Evolutionary conservation across 345 rosid genomes (phyloP).

Genomic region (Orychophragmus violaceus): DNA sequence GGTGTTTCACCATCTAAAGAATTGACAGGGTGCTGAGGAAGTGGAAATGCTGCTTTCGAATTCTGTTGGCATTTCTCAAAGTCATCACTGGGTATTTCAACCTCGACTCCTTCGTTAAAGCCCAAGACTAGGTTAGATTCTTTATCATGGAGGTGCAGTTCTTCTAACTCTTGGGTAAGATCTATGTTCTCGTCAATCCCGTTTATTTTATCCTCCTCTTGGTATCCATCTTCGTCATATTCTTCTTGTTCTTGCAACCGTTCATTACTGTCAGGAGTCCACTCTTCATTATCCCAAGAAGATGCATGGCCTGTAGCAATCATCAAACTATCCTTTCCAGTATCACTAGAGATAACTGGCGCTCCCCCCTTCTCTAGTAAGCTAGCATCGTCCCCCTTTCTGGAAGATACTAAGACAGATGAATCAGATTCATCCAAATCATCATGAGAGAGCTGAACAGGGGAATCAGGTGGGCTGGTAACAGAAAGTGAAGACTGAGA

Average conservation of each 20-base stretch:
- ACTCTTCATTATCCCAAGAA: conserved; percentile 78
- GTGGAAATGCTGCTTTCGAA: conserved; percentile 38
- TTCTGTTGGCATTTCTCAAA: conserved; percentile 54
- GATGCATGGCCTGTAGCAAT: conserved; percentile 48
- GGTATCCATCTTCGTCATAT: conserved; percentile 87
- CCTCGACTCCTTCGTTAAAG: conserved; percentile 87
- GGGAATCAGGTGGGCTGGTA: conserved; percentile 92
- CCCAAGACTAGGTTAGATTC: conserved; percentile 66
- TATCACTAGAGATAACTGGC: conserved; percentile 34
- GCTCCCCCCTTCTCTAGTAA: conserved; percentile 37
- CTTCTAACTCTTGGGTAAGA: conserved; percentile 50
- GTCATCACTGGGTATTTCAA: conserved; percentile 72
- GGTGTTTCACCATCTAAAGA: conserved; percentile 38
- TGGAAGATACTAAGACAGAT: conserved; percentile 37
- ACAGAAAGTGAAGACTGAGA: conserved; percentile 95
- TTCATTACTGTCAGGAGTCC: conserved; percentile 62
- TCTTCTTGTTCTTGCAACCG: conserved; percentile 84
- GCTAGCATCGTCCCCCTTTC: conserved; percentile 39
- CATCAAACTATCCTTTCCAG: conserved; percentile 44
- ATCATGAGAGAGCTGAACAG: conserved; percentile 86
- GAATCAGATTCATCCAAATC: conserved; percentile 85
- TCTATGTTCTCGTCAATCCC: conserved; percentile 65
- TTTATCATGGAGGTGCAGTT: conserved; percentile 54
- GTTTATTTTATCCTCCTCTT: conserved; percentile 73
- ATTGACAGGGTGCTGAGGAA: conserved; percentile 37